phyloP scores from a whole-genome alignment of 2,329 filamentous ascomycete species.

The Fusarium bulbicola region DNA sequence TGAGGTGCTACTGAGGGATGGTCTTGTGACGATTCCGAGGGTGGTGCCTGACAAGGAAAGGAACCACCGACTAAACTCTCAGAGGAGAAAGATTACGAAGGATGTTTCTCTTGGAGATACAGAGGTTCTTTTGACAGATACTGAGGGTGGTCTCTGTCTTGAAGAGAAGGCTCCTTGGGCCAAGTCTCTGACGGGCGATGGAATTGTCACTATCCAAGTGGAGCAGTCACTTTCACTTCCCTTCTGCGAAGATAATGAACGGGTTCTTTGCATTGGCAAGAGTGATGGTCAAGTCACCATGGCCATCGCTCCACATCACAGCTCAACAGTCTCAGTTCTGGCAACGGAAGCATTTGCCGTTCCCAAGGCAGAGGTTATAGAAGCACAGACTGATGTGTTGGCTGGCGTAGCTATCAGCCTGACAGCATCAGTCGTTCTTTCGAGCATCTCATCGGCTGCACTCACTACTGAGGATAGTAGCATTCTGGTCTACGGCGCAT shows the following conservation, averaged over 20 bases:
- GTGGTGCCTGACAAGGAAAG: not conserved
- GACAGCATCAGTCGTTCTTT: not conserved
- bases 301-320: not conserved
- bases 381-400: not conserved
- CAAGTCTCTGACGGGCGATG: not conserved
- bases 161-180: not conserved
- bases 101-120: not conserved
- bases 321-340: not conserved
- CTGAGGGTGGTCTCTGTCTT: not conserved
- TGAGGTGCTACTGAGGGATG: not conserved
- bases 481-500: not conserved
- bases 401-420: not conserved
- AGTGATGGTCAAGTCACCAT: not conserved
- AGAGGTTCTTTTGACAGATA: not conserved
- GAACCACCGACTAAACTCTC: not conserved
- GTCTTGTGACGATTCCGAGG: not conserved
- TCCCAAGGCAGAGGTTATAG: fast-evolving
- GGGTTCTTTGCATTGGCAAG: not conserved
- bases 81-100: not conserved
- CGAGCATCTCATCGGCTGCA: not conserved
- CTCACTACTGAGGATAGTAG: not conserved
- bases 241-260: not conserved
- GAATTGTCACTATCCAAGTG: not conserved
- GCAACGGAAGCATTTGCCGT: fast-evolving
- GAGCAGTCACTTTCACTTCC: not conserved